Evolutionary conservation across 371 early-diverging fungal species (phyloP).

Genomic region (Apophysomyces ossiformis): DNA sequence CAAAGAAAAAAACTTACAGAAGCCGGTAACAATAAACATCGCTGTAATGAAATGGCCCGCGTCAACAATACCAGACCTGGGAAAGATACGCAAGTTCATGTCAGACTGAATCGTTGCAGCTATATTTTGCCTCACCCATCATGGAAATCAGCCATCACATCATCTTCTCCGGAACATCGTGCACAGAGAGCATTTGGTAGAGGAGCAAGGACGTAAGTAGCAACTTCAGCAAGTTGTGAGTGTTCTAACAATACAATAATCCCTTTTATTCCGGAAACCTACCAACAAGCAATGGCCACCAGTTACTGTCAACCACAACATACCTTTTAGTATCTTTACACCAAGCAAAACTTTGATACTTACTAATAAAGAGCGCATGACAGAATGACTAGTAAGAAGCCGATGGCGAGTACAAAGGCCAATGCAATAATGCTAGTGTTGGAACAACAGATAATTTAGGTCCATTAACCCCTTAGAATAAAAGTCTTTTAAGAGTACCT

Average conservation of each 20-base stretch:
- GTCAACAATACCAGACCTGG: conserved; percentile 71
- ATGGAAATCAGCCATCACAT: conserved; percentile 78
- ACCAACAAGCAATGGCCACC: conserved; percentile 91
- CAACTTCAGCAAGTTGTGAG: conserved; percentile 46
- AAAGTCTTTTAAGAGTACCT: background rate
- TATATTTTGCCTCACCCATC: conserved; percentile 42
- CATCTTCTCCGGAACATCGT: conserved; percentile 74
- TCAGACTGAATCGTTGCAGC: background rate
- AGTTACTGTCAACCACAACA: conserved; percentile 66
- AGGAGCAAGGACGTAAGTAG: conserved; percentile 88
- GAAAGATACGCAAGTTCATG: background rate
- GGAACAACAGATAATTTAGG: background rate
- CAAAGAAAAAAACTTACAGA: conserved; percentile 59
- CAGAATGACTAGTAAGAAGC: conserved; percentile 89
- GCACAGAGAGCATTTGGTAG: conserved; percentile 88
- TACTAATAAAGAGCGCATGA: conserved; percentile 91
- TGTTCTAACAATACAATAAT: background rate
- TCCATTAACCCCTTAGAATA: background rate
- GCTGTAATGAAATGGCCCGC: conserved; percentile 93
- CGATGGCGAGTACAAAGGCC: conserved; percentile 86
- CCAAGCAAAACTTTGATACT: conserved; percentile 18
- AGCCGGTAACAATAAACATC: conserved; percentile 90
- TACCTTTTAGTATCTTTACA: background rate
- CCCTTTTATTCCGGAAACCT: conserved; percentile 16
- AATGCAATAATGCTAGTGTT: conserved; percentile 73